Base-by-base conservation (phyloP, 306 rosid genomes). In the Alnus rubra region DNA sequence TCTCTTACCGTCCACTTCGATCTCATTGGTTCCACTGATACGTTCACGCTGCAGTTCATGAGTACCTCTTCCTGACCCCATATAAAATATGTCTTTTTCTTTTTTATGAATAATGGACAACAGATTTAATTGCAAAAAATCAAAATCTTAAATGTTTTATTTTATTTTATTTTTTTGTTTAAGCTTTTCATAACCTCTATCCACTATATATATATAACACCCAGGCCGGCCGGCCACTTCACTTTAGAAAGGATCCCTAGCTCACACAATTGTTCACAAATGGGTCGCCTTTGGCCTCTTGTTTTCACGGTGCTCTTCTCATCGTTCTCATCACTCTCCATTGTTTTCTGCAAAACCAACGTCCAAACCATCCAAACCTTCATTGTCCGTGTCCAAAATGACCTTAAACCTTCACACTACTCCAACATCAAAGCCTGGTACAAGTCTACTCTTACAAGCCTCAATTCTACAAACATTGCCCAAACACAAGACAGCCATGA, bases 391-490 rank as follows among this genome's bases (percentile, higher is more conserved):
- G 51, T 78, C 49, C 58, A 69, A n/a, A 63, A 56, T 23, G 59
- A 50, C 37, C 81, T 54, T 16, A 69, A 78, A 47, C 81, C 63
- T 1, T 4, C 56, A 1, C 64, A 31, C 5, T 47, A 18, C 71
- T 4, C n/a, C 1, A 59, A 47, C 4, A 49, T 44, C 15, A 56
- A 71, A 33, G 39, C 62, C 4, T 83, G 86, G 86, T 80, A 78
- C 47, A 74, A 30, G 69, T 74, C 83, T 47, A 79, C 64, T 49
- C 3, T 79, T 0, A 45, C 19, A 10, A 75, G 70, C 31, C 75
- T 82, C 14, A 48, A 11, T 19, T 9, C 63, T 9, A 54, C 71
- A 0, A 23, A 2, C 14, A 30, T 53, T 44, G 23, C 62, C 4
- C 52, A 1, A 42, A 31, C 63, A 2, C 33, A 37, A 11, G 45